Base-by-base conservation (phyloP, 352 stramenopile species). In the Pythium guiyangense region DNA sequence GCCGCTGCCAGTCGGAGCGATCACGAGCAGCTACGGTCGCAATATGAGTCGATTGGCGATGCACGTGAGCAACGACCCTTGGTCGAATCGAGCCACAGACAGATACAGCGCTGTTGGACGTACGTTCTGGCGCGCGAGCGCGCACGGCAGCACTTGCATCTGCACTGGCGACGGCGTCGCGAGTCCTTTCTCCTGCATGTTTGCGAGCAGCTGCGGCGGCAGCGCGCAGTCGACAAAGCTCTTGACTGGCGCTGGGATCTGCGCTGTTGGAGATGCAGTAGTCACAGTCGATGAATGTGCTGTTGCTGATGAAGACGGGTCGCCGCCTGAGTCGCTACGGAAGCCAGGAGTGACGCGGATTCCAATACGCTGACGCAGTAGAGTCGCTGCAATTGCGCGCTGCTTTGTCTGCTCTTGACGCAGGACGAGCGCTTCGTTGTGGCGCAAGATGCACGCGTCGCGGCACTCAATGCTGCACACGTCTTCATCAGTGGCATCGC, bases 401-500 rank as follows among this genome's bases (percentile, higher is more conserved):
- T 66, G 42, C 25, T 55, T 40, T 8, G 29, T 46, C 2, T 60
- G 54, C 50, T 25, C n/a, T 11, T 9, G 25, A 5, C 34, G 11
- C 27, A 51, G 50, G 54, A 52, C 6, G n/a, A 2, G 44, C 18
- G 49, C 45, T 27, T 57, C 48, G 18, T 48, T 45, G 2, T 61
- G 26, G 48, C 68, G 65, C 4, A 55, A 42, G 0, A 72, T 48
- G 47, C 71, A 84, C 8, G 73, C 12, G 42, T 90, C 71, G 20
- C 83, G 78, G 52, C 83, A 93, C 57, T 93, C 74, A 8, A 93
- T 51, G 60, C 79, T 91, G 63, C 85, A 95, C 14, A 95, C 85
- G 67, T 95, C 81, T 54, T 93, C 70, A 43, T 93, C 77, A 1
- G 85, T 95, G 26, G 62, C 68, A 51, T 95, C 85, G 52, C 85